phyloP scores from a whole-genome alignment of 169 alveolate genomes.

The Eimeria sp. region DNA sequence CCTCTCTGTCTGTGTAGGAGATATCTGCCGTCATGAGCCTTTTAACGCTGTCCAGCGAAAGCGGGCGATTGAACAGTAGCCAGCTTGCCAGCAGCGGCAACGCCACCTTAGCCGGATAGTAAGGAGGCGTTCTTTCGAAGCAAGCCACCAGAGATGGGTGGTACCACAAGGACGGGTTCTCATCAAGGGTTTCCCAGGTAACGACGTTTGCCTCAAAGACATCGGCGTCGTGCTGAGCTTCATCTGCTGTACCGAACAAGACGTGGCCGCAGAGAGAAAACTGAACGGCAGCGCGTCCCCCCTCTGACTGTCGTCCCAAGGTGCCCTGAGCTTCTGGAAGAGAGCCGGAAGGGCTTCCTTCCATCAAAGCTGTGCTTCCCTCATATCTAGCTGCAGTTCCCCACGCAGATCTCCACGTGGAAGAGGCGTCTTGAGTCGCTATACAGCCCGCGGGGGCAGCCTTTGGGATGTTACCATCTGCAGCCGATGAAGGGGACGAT shows the following conservation, averaged over 20 bases:
- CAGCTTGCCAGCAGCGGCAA: constrained; percentile 93
- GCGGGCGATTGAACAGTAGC: constrained; percentile 93
- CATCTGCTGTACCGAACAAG: constrained; percentile 83
- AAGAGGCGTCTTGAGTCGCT: constrained; percentile 40
- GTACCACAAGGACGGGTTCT: constrained; percentile 94
- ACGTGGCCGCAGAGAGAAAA: constrained; percentile 92
- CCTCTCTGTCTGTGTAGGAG: constrained; percentile 67
- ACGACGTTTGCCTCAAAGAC: constrained; percentile 85
- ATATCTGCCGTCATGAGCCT: constrained; percentile 86
- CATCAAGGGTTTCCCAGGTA: constrained; percentile 88
- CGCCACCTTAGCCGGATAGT: constrained; percentile 94
- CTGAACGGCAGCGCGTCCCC: constrained; percentile 76
- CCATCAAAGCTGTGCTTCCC: constrained; percentile 31
- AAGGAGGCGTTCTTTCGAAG: constrained; percentile 93
- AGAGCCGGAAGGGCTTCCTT: constrained; percentile 39
- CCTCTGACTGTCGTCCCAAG: constrained; percentile 48
- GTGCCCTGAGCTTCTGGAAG: constrained; percentile 55
- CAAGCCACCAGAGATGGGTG: constrained; percentile 94
- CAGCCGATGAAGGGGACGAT: constrained; percentile 1
- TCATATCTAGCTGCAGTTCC: constrained; percentile 69
- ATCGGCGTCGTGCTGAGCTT: constrained; percentile 83
- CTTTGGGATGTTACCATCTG: neutral
- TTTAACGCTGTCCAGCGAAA: constrained; percentile 90
- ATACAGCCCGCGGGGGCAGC: constrained; percentile 18
- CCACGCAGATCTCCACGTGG: constrained; percentile 73